Base-by-base conservation (phyloP, 306 rosid genomes). In the Trifolium fragiferum region DNA sequence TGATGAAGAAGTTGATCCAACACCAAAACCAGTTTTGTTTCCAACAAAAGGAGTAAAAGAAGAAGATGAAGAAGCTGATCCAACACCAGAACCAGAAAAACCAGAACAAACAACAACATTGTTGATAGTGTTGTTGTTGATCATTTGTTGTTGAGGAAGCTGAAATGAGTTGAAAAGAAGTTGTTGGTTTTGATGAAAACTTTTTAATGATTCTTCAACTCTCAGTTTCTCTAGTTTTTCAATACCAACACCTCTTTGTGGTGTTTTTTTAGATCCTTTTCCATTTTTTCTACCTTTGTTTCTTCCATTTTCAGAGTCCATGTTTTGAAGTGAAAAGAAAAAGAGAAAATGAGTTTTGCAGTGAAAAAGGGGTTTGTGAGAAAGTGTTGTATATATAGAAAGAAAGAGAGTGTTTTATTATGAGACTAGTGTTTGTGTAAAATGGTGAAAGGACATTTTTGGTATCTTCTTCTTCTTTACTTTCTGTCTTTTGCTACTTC, bases 211-310 rank as follows among this genome's bases (percentile, higher is more conserved):
- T 40, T 40, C 33, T 9, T 87, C 82, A 13, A 76, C 12, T 65
- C 98, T 82, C 18, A 93, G 67, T 12, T 76, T 81, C 35, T 93
- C 98, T 3, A 88, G 81, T 71, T 88, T 80, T 0, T 70, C 90
- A 32, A 91, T 92, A 6, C 96, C 98, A 1, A 87, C 66, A 0
- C 97, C 99, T 77, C 99, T 80, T 73, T 88, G 96, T 0, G 86
- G 93, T 38, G 41, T 66, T 64, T 90, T 91, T 68, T 88, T 80
- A 9, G 82, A 78, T 9, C 53, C 84, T 58, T 79, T 87, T 4
- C 58, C 78, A 7, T 83, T 21, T 40, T 58, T 87, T 14, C 79
- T 88, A 6, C 82, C 63, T 65, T 87, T 82, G 78, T 15, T 73
- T 53, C 67, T 79, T 46, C 66, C 60, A 7, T 41, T 23, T 72